A percentile compares a stretch with the other conserved stretches of the same genome.
phyloP scores from a whole-genome alignment of 2,329 filamentous ascomycete genomes.

The Aspergillus neoniger region DNA sequence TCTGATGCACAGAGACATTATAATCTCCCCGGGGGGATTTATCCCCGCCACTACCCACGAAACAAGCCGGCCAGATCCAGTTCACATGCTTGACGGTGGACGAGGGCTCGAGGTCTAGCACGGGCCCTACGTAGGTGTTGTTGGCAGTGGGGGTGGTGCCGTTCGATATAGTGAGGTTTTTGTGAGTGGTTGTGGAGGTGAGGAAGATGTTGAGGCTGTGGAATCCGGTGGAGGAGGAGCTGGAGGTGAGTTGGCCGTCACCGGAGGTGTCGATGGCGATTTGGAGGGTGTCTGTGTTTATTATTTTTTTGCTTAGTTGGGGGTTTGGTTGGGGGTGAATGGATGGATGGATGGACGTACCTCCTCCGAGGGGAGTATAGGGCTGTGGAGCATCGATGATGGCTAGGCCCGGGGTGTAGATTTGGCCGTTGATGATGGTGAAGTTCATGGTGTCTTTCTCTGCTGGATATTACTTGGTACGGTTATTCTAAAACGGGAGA shows the following conservation, averaged over 20 bases:
- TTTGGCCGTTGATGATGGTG: constrained; percentile 65
- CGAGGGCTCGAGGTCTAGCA: constrained; percentile 64
- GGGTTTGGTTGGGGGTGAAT: background rate
- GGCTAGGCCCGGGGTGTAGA: constrained; percentile 69
- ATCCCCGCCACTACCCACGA: constrained; percentile 60
- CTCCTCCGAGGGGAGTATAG: constrained; percentile 64
- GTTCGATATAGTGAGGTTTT: constrained; percentile 70
- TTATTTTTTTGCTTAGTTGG: background rate
- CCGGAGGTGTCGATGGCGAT: constrained; percentile 68
- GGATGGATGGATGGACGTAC: constrained; percentile 43
- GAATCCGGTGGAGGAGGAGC: constrained; percentile 59
- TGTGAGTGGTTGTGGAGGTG: constrained; percentile 62
- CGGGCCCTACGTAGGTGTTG: constrained; percentile 59
- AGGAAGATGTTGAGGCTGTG: constrained; percentile 68
- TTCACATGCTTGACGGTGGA: constrained; percentile 74
- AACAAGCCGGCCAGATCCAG: constrained; percentile 70
- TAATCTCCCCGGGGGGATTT: constrained; percentile 62
- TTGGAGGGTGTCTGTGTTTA: constrained; percentile 53
- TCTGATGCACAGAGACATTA: constrained; percentile 73
- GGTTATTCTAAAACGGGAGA: too few species aligned
- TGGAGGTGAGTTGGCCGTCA: constrained; percentile 59
- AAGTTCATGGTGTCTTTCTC: constrained; percentile 45
- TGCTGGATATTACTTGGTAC: too few species aligned
- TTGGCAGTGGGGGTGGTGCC: constrained; percentile 46
- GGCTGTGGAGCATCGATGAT: constrained; percentile 68